Percentiles rank a stretch among this genome's conserved stretches.
Evolutionary conservation across 2,329 filamentous ascomycete genomes (phyloP).

Genomic region (Falciphora oryzae): DNA sequence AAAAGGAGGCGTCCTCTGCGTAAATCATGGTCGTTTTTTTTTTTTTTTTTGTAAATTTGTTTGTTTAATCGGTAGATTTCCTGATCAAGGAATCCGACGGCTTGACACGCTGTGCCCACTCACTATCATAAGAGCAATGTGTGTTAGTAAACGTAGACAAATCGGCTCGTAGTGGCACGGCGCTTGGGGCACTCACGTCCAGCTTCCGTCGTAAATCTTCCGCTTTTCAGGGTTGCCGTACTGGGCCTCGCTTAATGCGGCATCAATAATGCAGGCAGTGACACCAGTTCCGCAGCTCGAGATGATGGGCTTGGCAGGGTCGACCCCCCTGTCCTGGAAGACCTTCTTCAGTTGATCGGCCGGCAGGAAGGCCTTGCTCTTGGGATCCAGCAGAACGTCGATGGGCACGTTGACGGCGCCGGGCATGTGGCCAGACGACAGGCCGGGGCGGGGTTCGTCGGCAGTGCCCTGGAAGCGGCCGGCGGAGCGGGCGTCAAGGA

Average conservation of each 20-base stretch:
- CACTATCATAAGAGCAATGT: conserved; percentile 1
- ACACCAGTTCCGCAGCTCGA: conserved; percentile 91
- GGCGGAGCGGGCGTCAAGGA: conserved; percentile 77
- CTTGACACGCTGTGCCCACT: conserved; percentile 10
- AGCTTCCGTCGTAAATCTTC: conserved; percentile 90
- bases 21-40: background rate
- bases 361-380: conserved; percentile 74
- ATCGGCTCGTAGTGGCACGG: background rate
- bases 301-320: conserved; percentile 75
- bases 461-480: conserved; percentile 78
- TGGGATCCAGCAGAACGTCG: conserved; percentile 70
- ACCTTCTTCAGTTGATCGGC: conserved; percentile 65
- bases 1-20: background rate
- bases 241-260: conserved; percentile 73
- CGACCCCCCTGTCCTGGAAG: conserved; percentile 74
- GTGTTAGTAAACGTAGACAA: conserved; percentile 11
- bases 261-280: conserved; percentile 85
- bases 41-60: background rate
- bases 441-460: conserved; percentile 77
- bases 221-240: conserved; percentile 62
- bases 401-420: conserved; percentile 81
- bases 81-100: conserved; percentile 9
- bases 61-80: conserved; percentile 5
- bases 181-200: conserved; percentile 66
- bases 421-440: conserved; percentile 89